phyloP scores from a whole-genome alignment of 257 asterid species.

The Rubia yunnanensis region DNA sequence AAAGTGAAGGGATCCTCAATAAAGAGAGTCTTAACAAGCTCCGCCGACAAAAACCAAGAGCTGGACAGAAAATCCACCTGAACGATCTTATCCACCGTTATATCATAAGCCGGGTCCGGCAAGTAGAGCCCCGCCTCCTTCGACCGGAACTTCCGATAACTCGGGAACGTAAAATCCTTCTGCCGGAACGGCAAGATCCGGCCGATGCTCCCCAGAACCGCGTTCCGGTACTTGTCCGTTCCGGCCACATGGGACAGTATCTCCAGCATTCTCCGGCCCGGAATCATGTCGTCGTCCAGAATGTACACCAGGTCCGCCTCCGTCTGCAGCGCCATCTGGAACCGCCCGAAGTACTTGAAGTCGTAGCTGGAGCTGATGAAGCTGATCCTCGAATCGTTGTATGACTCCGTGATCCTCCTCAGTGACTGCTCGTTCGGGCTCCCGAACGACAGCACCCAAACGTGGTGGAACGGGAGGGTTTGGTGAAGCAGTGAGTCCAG shows the following conservation, averaged over 20 bases:
- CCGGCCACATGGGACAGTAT: slow-evolving; percentile 81
- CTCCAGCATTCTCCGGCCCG: slow-evolving; percentile 73
- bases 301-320: slow-evolving; percentile 77
- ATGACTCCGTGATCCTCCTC: slow-evolving; percentile 51
- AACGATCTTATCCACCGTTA: slow-evolving; percentile 55
- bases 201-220: slow-evolving; percentile 88
- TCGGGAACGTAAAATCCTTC: slow-evolving; percentile 72
- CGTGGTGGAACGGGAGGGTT: slow-evolving; percentile 72
- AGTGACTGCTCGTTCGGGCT: slow-evolving; percentile 67
- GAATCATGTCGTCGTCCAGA: slow-evolving; percentile 91
- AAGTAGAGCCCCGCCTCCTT: slow-evolving; percentile 90
- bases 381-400: slow-evolving; percentile 65
- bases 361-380: slow-evolving; percentile 72
- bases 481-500: slow-evolving; percentile 74
- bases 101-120: slow-evolving; percentile 96
- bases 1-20: slow-evolving; percentile 85
- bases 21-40: slow-evolving; percentile 73
- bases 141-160: slow-evolving; percentile 77
- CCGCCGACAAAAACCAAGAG: slow-evolving; percentile 92
- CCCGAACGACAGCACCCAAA: slow-evolving; percentile 89
- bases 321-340: slow-evolving; percentile 87
- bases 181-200: slow-evolving; percentile 84
- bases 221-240: slow-evolving; percentile 72
- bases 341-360: slow-evolving; percentile 88
- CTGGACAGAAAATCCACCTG: slow-evolving; percentile 93